Evolutionary conservation across 768 basidiomycete species (phyloP).

Genomic region (Lentinula guzmanii): DNA sequence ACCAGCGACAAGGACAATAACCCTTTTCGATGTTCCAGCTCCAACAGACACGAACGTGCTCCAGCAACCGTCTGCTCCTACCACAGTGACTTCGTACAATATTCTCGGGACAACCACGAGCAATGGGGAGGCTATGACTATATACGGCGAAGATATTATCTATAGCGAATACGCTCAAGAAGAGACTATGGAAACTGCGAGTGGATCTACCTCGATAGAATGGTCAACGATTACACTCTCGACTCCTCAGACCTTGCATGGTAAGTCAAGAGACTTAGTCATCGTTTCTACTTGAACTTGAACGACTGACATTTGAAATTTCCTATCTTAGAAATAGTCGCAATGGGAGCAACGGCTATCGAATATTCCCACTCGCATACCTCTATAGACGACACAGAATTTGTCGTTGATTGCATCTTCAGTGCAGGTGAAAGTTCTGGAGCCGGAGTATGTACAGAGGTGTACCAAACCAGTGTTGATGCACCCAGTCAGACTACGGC

Average conservation of each 20-base stretch:
- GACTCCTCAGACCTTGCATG: background rate
- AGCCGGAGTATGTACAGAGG: background rate
- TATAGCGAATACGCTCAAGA: background rate
- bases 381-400: background rate
- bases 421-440: background rate
- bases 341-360: background rate
- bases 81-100: background rate
- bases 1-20: background rate
- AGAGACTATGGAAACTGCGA: background rate
- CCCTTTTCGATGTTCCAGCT: background rate
- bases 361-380: background rate
- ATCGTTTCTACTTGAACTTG: background rate
- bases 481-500: background rate
- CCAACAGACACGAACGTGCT: background rate
- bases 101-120: background rate
- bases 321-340: background rate
- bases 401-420: background rate
- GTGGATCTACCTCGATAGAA: background rate
- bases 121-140: background rate
- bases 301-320: background rate
- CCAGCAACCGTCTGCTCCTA: background rate
- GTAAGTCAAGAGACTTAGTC: background rate
- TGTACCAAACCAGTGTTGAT: background rate
- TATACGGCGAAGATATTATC: background rate
- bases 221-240: background rate